Conservation (phyloP, 202 grass and related monocot genomes). For the Carex sylvatica region DNA sequence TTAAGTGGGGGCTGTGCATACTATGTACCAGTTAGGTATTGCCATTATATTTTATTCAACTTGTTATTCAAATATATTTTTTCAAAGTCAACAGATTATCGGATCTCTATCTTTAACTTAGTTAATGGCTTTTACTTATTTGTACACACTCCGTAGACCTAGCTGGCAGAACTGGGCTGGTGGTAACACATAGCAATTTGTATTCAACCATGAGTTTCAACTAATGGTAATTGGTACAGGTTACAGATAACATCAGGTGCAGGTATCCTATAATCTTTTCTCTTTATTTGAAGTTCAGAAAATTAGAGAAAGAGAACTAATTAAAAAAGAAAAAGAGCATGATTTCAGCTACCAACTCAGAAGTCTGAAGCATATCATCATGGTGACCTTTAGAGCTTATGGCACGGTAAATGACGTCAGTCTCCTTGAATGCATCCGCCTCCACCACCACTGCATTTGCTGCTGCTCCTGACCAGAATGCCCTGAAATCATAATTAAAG, state of each 20-base stretch:
- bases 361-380: conserved; percentile 85
- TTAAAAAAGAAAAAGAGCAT: not conserved
- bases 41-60: not conserved
- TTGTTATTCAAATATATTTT: not conserved
- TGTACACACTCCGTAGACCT: not conserved
- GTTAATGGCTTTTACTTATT: not conserved
- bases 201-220: not conserved
- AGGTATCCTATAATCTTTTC: not conserved
- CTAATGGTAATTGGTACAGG: not conserved
- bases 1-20: not conserved
- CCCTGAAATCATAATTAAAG: conserved; percentile 30
- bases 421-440: conserved; percentile 89
- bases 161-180: not conserved
- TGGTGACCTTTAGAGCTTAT: conserved; percentile 93
- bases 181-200: not conserved
- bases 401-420: conserved; percentile 87
- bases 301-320: not conserved
- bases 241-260: not conserved
- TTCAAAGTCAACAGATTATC: not conserved
- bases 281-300: not conserved
- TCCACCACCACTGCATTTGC: conserved; percentile 65
- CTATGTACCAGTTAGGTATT: not conserved
- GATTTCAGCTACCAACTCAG: conserved; percentile 55
- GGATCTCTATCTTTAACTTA: not conserved
- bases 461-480: conserved; percentile 48